A percentile compares a stretch with the other conserved stretches of the same genome.
Evolutionary conservation across 768 basidiomycete species (phyloP).

Genomic region (Hortiboletus campestris): DNA sequence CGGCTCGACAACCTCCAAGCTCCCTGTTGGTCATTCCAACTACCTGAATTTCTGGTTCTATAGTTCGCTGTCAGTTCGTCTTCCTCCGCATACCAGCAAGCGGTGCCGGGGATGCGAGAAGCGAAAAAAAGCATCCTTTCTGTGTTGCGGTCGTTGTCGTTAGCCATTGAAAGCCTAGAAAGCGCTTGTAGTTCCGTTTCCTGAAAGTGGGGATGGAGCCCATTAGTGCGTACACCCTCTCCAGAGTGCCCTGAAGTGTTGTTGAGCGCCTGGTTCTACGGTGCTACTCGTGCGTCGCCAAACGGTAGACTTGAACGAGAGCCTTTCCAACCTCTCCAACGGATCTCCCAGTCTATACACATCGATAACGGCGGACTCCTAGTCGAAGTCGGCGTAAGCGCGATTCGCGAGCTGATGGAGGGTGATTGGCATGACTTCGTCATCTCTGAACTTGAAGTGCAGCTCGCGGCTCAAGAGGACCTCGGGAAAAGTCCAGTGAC

Average conservation of each 20-base stretch:
- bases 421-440: conserved; percentile 14
- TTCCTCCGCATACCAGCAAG: conserved; percentile 22
- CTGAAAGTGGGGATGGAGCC: conserved; percentile 16
- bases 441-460: conserved; percentile 11
- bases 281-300: conserved; percentile 20
- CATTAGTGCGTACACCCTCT: conserved; percentile 28
- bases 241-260: conserved; percentile 6
- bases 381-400: conserved; percentile 13
- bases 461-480: conserved; percentile 22
- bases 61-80: conserved; percentile 15
- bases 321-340: conserved; percentile 23
- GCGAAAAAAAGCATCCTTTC: conserved; percentile 25
- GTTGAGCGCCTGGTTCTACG: background rate
- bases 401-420: conserved; percentile 25
- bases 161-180: conserved; percentile 24
- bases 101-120: background rate
- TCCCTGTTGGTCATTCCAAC: conserved; percentile 19
- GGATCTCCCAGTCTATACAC: conserved; percentile 19
- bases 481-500: conserved; percentile 27
- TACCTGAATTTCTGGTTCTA: conserved; percentile 15
- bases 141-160: conserved; percentile 21
- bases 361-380: conserved; percentile 24
- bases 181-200: conserved; percentile 23
- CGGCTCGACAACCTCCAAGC: conserved; percentile 25
- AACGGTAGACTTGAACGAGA: conserved; percentile 23